Conservation (phyloP, 352 stramenopile species). For the Hyaloperonospora arabidopsidis region DNA sequence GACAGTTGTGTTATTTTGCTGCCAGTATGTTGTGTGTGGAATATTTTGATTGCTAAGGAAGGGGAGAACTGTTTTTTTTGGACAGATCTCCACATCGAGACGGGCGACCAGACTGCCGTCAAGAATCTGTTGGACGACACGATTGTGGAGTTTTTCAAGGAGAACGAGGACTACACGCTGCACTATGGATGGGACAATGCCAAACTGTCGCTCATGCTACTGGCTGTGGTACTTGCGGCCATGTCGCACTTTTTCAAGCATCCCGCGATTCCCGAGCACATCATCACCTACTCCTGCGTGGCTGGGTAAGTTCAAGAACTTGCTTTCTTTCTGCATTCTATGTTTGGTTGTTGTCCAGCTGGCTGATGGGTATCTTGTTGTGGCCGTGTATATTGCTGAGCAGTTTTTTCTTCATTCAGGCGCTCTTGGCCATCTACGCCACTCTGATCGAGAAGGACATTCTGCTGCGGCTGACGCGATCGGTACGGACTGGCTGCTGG, state of each 20-base stretch:
- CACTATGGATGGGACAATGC: slow-evolving; percentile 80
- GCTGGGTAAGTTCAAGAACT: slow-evolving; percentile 33
- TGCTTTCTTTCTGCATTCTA: too few species aligned
- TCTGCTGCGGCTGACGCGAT: slow-evolving; percentile 58
- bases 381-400: background rate
- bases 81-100: slow-evolving; percentile 59
- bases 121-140: slow-evolving; percentile 84
- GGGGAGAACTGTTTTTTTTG: background rate
- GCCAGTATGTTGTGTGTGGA: background rate
- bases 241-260: slow-evolving; percentile 67
- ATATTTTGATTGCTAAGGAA: background rate
- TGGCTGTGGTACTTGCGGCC: slow-evolving; percentile 51
- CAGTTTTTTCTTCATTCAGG: slow-evolving; percentile 81
- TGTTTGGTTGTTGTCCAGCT: too few species aligned
- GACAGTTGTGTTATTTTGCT: too few species aligned
- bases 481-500: slow-evolving; percentile 25
- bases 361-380: too few species aligned
- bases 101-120: slow-evolving; percentile 77
- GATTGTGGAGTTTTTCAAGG: slow-evolving; percentile 66
- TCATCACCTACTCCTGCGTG: slow-evolving; percentile 66
- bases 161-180: slow-evolving; percentile 43
- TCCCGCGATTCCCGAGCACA: slow-evolving; percentile 46
- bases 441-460: slow-evolving; percentile 75
- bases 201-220: slow-evolving; percentile 73
- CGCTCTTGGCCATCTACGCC: slow-evolving; percentile 58